Conservation (phyloP, 805 yeast genomes). For the Hanseniaspora valbyensis region DNA sequence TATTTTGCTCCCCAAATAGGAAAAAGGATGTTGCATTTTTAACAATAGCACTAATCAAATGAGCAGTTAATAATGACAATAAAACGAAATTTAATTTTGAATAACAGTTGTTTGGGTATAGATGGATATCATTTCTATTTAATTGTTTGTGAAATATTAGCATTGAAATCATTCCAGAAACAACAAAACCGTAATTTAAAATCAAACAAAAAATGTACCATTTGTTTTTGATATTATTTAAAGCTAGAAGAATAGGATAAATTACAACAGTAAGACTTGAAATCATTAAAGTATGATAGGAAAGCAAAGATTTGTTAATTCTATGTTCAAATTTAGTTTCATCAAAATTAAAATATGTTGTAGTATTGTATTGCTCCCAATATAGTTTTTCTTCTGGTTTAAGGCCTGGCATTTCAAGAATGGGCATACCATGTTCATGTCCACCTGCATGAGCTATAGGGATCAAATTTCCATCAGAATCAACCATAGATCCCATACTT, state of each 20-base stretch:
- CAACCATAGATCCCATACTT: constrained; percentile 24
- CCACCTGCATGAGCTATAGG: constrained; percentile 40
- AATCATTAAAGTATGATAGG: constrained; percentile 42
- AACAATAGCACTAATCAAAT: constrained; percentile 45
- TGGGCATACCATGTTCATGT: constrained; percentile 62
- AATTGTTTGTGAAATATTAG: constrained; percentile 48
- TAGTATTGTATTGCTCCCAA: constrained; percentile 72
- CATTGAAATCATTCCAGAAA: constrained; percentile 44
- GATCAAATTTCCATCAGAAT: constrained; percentile 17
- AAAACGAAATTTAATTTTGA: constrained; percentile 53
- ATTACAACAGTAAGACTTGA: constrained; percentile 38
- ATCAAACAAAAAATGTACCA: constrained; percentile 50
- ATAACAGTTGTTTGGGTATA: constrained; percentile 73
- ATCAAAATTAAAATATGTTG: constrained; percentile 49
- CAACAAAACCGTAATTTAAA: constrained; percentile 36
- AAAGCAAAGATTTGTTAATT: constrained; percentile 42
- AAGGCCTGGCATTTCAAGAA: constrained; percentile 47
- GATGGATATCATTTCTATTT: constrained; percentile 32
- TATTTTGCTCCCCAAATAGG: not conserved
- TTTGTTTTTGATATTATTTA: constrained; percentile 48
- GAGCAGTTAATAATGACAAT: constrained; percentile 41
- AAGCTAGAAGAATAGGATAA: constrained; percentile 58
- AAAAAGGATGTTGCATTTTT: constrained; percentile 32
- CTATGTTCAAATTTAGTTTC: constrained; percentile 27
- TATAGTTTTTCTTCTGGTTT: constrained; percentile 60